Percentiles rank a stretch among this genome's conserved stretches.
These are phyloP conservation scores for Leptographium procerum DNA, from an alignment of 2,329 filamentous ascomycete species.

Conservation along the genomic window DNA sequence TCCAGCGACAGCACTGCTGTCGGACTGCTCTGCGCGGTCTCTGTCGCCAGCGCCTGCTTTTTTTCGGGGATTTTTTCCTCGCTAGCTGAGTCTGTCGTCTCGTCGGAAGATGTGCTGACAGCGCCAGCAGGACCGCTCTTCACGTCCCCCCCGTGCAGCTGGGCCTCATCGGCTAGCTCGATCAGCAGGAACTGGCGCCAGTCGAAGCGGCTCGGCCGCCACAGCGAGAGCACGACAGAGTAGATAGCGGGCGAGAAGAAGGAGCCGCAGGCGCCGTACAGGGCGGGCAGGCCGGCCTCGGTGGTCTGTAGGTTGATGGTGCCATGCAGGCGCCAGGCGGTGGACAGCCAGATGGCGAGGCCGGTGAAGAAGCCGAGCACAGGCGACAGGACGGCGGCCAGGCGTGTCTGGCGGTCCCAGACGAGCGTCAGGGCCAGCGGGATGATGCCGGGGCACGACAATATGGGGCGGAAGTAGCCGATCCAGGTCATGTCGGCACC, in stretches of 20 bases:
- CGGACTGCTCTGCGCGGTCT: neutral
- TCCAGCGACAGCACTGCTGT: constrained; percentile 19
- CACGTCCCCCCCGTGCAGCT: constrained; percentile 9
- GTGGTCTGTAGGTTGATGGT: constrained; percentile 23
- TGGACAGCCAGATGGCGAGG: constrained; percentile 25
- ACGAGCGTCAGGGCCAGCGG: constrained; percentile 24
- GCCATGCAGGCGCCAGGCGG: constrained; percentile 21
- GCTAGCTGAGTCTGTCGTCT: neutral
- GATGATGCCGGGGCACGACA: constrained; percentile 20
- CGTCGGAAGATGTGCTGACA: neutral
- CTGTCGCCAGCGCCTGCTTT: neutral
- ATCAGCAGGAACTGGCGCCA: constrained; percentile 31
- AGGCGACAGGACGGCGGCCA: constrained; percentile 22
- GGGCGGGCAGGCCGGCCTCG: constrained; percentile 25
- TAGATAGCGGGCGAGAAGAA: constrained; percentile 34
- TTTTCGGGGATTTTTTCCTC: neutral
- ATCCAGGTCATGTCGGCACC: constrained; percentile 27
- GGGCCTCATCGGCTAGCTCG: constrained; percentile 29
- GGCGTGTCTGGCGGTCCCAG: constrained; percentile 25
- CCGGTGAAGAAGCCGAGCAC: constrained; percentile 22
- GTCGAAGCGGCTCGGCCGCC: constrained; percentile 22
- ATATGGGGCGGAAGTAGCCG: constrained; percentile 17
- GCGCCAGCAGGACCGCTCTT: neutral
- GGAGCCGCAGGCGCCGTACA: constrained; percentile 32
- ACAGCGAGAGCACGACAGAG: constrained; percentile 31